Conservation (phyloP, 169 alveolate genomes). For the Plasmodium fragile region DNA sequence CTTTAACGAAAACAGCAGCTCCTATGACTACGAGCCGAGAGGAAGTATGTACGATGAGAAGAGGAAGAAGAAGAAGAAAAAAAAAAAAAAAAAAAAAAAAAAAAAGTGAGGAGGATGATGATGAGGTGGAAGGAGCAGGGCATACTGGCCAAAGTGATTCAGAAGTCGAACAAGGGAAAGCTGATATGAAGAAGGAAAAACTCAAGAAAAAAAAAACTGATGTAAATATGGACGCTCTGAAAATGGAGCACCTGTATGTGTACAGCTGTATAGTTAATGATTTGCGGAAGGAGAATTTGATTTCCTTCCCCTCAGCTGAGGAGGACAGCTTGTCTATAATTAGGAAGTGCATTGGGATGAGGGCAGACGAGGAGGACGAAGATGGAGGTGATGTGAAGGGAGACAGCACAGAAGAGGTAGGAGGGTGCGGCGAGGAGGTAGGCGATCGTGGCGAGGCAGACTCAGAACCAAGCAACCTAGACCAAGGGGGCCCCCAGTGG, state of each 20-base stretch:
- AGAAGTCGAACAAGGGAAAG: background rate
- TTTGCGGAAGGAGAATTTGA: slow-evolving; percentile 42
- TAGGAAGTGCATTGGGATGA: slow-evolving; percentile 22
- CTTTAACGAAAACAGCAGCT: slow-evolving; percentile 19
- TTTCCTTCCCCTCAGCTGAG: slow-evolving; percentile 18
- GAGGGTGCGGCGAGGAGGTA: too few species aligned
- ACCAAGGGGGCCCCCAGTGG: background rate
- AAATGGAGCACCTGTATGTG: slow-evolving; percentile 51
- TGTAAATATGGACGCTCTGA: slow-evolving; percentile 7
- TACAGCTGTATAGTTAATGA: slow-evolving; percentile 54
- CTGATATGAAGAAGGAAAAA: background rate
- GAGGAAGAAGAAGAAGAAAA: slow-evolving; percentile 5
- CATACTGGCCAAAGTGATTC: background rate
- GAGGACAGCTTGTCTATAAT: slow-evolving; percentile 30
- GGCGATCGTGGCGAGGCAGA: too few species aligned
- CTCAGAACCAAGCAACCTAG: background rate
- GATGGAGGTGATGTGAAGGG: background rate
- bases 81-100: background rate
- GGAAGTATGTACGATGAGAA: background rate
- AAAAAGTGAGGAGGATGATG: background rate
- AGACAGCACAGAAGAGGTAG: too few species aligned
- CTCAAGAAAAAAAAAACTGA: background rate
- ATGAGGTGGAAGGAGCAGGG: background rate
- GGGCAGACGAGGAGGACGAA: slow-evolving; percentile 16
- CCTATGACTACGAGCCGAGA: slow-evolving; percentile 15